Base-by-base conservation (phyloP, 768 basidiomycete genomes). In the Pleurotus citrinopileatus region DNA sequence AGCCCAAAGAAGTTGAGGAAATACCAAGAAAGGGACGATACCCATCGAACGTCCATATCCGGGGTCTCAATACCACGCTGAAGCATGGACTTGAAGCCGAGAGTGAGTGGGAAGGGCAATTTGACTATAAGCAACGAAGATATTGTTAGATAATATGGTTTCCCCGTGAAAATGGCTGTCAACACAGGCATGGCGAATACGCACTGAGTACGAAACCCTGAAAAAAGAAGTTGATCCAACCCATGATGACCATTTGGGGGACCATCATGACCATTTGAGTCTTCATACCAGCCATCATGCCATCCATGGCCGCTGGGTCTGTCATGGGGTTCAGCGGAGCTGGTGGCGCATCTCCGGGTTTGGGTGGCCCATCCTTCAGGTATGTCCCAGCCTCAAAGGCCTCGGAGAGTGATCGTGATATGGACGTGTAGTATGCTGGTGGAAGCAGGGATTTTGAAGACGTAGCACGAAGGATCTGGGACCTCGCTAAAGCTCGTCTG, bases 241-340 rank as follows among this genome's bases (percentile, higher is more conserved):
- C 95, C 96, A 98, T 98, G 61, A 98, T 93, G 56, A 97, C 80
- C 89, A 98, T 98, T 71, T 98, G 91, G 15, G 91, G 92, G 12
- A 96, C 89, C 91, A 98, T 98, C 91, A 97, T 95, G 45, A 98
- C 94, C 81, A 92, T 93, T 71, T 99, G 97, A 17, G 96, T 98
- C 78, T 98, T 98, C 88, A 99, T 91, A 29, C 92, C 92, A 9
- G 93, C 82, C 94, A 98, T 96, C 93, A 98, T 95, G 34, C 91
- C 91, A 60, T 98, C 96, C 94, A 98, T 96, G 42, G 87, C 86
- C 46, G 83, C 83, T 6, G 93, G 92, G 74, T 98, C 96, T 10
- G 82, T 81, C 67, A 98, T 79, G 0, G 94, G 91, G 62, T 94
- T 96, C 13, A 88, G 79, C 20, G 91, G 82, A 1, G 78, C 60